Evolutionary conservation across 345 rosid genomes (phyloP).

Genomic region (Linum trigynum): DNA sequence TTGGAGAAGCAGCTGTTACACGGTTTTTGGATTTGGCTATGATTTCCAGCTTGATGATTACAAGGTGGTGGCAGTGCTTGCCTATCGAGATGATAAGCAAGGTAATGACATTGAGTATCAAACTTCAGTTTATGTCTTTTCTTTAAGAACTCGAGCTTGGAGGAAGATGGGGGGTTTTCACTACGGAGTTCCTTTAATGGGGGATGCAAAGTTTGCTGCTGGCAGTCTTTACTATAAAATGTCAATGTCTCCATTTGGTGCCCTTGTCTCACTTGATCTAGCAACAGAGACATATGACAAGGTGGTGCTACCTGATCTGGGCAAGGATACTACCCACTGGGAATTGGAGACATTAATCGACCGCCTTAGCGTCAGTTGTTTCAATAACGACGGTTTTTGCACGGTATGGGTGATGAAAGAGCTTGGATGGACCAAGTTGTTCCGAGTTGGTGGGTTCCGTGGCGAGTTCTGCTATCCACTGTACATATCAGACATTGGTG

Average conservation of each 20-base stretch:
- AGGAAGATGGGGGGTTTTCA: conserved; percentile 1
- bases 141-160: neutral
- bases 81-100: neutral
- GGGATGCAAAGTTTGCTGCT: conserved; percentile 4
- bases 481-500: too few species aligned
- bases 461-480: too few species aligned
- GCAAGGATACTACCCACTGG: neutral
- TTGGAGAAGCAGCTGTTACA: conserved; percentile 1
- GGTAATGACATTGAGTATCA: neutral
- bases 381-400: neutral
- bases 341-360: conserved; percentile 6
- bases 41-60: conserved; percentile 10
- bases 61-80: conserved; percentile 10
- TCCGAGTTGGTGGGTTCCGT: too few species aligned
- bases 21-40: conserved; percentile 15
- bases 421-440: too few species aligned
- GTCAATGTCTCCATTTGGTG: too few species aligned
- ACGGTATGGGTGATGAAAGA: too few species aligned
- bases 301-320: conserved; percentile 10
- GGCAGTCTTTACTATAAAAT: conserved; percentile 6
- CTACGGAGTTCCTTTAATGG: conserved; percentile 6
- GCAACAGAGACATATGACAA: conserved; percentile 1
- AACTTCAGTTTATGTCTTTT: conserved; percentile 4
- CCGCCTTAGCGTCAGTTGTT: conserved; percentile 7
- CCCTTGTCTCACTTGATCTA: conserved; percentile 13